Conservation (phyloP, 2,329 filamentous ascomycete genomes). For the Diaporthe sp. region DNA sequence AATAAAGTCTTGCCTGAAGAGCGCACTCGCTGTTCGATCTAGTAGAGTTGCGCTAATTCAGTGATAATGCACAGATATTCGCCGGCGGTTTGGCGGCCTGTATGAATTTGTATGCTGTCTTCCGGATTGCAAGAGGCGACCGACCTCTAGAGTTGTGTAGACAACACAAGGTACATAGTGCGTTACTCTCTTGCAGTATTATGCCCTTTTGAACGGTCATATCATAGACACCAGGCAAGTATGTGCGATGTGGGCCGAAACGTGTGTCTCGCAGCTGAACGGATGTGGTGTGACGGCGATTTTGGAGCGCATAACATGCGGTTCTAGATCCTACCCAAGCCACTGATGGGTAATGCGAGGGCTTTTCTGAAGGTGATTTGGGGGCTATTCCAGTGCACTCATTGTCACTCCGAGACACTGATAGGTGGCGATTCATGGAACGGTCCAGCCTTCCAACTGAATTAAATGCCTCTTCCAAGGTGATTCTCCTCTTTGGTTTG, state of each 20-base stretch:
- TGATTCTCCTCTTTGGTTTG: not conserved
- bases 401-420: not conserved
- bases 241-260: not conserved
- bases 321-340: not conserved
- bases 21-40: not conserved
- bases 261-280: not conserved
- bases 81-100: not conserved
- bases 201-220: not conserved
- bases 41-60: not conserved
- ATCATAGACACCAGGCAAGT: not conserved
- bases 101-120: not conserved
- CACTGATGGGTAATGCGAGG: not conserved
- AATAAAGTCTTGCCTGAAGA: not conserved
- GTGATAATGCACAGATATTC: not conserved
- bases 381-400: not conserved
- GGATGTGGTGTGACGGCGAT: not conserved
- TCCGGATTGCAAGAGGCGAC: not conserved
- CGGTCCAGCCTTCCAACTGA: not conserved
- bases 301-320: not conserved
- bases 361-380: not conserved
- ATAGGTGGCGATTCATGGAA: not conserved
- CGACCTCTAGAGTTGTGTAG: not conserved
- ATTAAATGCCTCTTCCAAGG: not conserved
- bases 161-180: constrained; percentile 13
- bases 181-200: not conserved